These are phyloP conservation scores for Dillenia suffruticosa DNA, from an alignment of 164 flowering plant genomes.

Conservation along the genomic window DNA sequence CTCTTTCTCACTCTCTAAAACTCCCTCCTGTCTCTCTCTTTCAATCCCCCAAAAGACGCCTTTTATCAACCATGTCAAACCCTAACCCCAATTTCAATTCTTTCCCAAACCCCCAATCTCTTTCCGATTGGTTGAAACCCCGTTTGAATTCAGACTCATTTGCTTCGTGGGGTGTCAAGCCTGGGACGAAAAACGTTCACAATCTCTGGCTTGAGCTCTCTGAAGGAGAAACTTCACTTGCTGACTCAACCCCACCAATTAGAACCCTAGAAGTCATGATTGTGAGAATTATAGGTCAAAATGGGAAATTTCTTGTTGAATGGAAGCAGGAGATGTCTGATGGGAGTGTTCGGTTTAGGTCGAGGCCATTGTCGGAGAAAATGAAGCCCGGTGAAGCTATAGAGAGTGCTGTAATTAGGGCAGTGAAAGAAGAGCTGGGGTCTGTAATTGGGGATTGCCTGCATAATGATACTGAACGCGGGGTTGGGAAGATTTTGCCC, in stretches of 20 bases:
- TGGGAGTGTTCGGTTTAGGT: constrained; percentile 51
- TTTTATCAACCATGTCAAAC: constrained; percentile 30
- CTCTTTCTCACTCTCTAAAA: neutral
- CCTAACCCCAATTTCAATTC: constrained; percentile 3
- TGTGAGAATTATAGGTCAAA: constrained; percentile 35
- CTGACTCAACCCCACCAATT: constrained; percentile 66
- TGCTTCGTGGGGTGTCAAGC: constrained; percentile 77
- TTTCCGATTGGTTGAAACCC: constrained; percentile 80
- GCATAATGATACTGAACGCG: constrained; percentile 1
- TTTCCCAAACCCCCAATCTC: constrained; percentile 69
- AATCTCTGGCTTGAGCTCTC: constrained; percentile 90
- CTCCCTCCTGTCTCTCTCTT: constrained; percentile 8
- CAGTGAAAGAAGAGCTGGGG: constrained; percentile 80
- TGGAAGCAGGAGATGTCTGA: constrained; percentile 78
- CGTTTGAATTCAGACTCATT: constrained; percentile 66
- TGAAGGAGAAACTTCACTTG: constrained; percentile 71
- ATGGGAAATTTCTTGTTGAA: constrained; percentile 45
- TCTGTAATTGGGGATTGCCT: constrained; percentile 24
- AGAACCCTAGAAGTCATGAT: constrained; percentile 71
- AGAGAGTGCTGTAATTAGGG: constrained; percentile 56
- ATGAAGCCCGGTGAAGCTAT: constrained; percentile 80
- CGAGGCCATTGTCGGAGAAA: constrained; percentile 83
- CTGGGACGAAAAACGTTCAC: constrained; percentile 94
- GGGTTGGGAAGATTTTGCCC: constrained; percentile 42
- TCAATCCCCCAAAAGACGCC: constrained; percentile 7